Evolutionary conservation across 306 rosid genomes (phyloP).

Genomic region (Lathyrus oleraceus): DNA sequence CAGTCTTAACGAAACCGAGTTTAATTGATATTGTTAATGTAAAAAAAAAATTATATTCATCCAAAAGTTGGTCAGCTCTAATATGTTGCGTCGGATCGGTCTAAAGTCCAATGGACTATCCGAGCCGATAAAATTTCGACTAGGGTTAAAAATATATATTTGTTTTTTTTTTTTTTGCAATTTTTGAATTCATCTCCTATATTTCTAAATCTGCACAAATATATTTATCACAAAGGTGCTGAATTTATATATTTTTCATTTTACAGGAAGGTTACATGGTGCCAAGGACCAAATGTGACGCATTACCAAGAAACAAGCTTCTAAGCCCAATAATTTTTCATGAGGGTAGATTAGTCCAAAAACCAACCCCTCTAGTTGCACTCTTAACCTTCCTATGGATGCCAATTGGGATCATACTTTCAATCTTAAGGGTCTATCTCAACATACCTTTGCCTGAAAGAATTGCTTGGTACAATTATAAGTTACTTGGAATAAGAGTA

Average conservation of each 20-base stretch:
- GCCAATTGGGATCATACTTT: conserved; percentile 70
- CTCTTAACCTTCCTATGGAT: conserved; percentile 79
- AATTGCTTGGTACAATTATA: conserved; percentile 66
- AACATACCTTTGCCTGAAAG: conserved; percentile 74
- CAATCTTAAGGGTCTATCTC: conserved; percentile 69
- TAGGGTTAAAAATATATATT: no score
- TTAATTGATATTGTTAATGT: no score
- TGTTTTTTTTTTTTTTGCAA: no score
- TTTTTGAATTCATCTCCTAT: no score
- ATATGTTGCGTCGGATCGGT: no score
- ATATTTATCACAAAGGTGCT: no score
- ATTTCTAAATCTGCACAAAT: no score
- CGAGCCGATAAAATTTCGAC: no score
- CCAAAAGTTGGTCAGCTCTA: no score
- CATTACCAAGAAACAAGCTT: conserved; percentile 77
- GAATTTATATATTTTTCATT: not conserved
- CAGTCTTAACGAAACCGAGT: no score
- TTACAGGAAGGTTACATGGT: conserved; percentile 84
- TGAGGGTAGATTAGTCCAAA: conserved; percentile 80
- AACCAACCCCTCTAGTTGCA: conserved; percentile 74
- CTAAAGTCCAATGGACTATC: no score
- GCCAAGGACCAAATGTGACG: conserved; percentile 56
- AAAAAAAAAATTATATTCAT: no score
- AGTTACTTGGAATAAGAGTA: conserved; percentile 64
- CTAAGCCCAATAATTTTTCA: conserved; percentile 82